Evolutionary conservation across 2,329 filamentous ascomycete species (phyloP).

Genomic region (Ophiosphaerella herpotricha): DNA sequence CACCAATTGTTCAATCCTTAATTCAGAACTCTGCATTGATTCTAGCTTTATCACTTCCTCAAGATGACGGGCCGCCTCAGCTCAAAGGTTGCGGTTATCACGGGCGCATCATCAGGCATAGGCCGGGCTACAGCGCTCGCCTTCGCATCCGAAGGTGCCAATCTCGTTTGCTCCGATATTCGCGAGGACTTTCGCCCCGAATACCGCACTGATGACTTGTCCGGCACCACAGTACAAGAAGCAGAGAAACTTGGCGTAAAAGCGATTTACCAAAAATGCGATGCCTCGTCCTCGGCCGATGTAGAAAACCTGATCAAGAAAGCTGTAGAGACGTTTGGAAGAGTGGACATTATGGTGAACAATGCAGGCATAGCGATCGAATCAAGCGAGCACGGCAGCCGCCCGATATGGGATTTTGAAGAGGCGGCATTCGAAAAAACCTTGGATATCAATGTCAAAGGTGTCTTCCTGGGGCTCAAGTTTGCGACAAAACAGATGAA

Average conservation of each 20-base stretch:
- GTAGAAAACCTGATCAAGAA: constrained; percentile 50
- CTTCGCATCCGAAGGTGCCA: constrained; percentile 39
- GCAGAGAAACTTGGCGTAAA: constrained; percentile 33
- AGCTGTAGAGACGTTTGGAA: constrained; percentile 52
- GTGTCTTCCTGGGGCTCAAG: constrained; percentile 52
- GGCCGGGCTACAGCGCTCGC: constrained; percentile 41
- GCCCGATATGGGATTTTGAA: constrained; percentile 53
- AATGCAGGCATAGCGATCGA: constrained; percentile 55
- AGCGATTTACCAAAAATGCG: constrained; percentile 44
- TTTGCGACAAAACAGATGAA: constrained; percentile 57
- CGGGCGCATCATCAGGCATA: constrained; percentile 41
- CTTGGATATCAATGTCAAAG: constrained; percentile 45
- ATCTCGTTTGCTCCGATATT: constrained; percentile 39
- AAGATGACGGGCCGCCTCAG: constrained; percentile 31
- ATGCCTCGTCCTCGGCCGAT: constrained; percentile 51
- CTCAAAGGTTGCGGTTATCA: constrained; percentile 40
- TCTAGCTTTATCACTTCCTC: neutral
- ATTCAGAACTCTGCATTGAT: neutral
- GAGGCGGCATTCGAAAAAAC: constrained; percentile 54
- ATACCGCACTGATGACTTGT: constrained; percentile 16
- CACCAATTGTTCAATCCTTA: neutral
- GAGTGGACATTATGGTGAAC: constrained; percentile 55
- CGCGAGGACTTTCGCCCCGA: constrained; percentile 19
- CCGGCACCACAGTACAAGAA: constrained; percentile 38
- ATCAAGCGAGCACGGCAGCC: constrained; percentile 24